Conservation (phyloP, 768 basidiomycete genomes). For the Termitomyces sp. region DNA sequence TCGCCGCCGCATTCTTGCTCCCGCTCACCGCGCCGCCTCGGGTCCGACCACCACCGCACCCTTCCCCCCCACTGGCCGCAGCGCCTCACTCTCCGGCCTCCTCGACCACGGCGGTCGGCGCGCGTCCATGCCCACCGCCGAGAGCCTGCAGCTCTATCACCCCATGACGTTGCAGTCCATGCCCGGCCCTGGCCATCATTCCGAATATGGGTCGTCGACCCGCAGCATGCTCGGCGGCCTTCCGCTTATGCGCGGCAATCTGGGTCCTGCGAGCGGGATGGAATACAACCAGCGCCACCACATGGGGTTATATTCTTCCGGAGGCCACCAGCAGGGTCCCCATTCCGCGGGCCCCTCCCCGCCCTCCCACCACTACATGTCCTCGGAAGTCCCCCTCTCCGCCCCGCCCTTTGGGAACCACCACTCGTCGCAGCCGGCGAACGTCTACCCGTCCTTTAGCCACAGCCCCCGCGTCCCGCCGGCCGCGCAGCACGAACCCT, state of each 20-base stretch:
- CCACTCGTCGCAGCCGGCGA: conserved; percentile 24
- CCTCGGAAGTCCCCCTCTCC: conserved; percentile 47
- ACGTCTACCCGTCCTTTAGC: conserved; percentile 33
- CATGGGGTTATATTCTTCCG: conserved; percentile 32
- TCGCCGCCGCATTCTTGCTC: conserved; percentile 78
- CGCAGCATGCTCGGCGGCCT: conserved; percentile 47
- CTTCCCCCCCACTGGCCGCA: conserved; percentile 52
- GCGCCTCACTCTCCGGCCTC: conserved; percentile 38
- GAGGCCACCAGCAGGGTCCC: conserved; percentile 32
- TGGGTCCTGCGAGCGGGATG: conserved; percentile 31
- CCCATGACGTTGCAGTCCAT: conserved; percentile 74
- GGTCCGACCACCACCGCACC: conserved; percentile 78
- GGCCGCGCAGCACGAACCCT: conserved; percentile 19
- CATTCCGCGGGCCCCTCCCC: conserved; percentile 38
- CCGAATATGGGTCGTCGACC: conserved; percentile 39
- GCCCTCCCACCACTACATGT: conserved; percentile 26
- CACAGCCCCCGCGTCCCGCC: conserved; percentile 34
- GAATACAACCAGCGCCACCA: conserved; percentile 37
- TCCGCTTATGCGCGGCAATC: conserved; percentile 31
- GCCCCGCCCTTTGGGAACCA: conserved; percentile 43
- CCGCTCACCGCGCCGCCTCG: conserved; percentile 71
- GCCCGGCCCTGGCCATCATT: conserved; percentile 35
- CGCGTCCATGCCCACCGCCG: conserved; percentile 62
- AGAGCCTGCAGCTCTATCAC: conserved; percentile 71
- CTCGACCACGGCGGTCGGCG: conserved; percentile 49